Evolutionary conservation across 345 rosid genomes (phyloP).

Genomic region (Brassica carinata): DNA sequence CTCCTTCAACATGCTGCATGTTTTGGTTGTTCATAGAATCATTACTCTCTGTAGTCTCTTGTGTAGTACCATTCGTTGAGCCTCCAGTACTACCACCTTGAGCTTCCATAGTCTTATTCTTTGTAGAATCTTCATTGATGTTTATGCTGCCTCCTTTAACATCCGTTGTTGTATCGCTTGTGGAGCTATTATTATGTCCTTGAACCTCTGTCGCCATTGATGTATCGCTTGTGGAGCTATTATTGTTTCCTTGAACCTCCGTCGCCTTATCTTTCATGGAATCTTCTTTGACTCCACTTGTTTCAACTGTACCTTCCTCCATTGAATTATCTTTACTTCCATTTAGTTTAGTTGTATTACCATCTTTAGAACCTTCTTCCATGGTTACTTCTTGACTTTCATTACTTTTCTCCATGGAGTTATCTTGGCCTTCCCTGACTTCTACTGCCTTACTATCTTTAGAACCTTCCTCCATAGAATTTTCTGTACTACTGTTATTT

Average conservation of each 20-base stretch:
- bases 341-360: neutral
- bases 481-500: neutral
- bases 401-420: neutral
- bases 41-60: neutral
- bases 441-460: neutral
- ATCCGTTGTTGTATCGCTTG: neutral
- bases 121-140: neutral
- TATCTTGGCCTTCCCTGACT: neutral
- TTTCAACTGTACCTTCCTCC: neutral
- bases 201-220: neutral
- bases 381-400: neutral
- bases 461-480: neutral
- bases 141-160: neutral
- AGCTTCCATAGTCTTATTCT: constrained; percentile 8
- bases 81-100: constrained; percentile 5
- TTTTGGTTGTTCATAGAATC: constrained; percentile 3
- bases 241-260: neutral
- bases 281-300: neutral
- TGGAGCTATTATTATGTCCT: neutral
- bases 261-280: neutral
- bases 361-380: neutral
- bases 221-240: neutral
- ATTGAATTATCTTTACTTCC: neutral
- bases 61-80: constrained; percentile 1
- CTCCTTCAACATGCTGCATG: neutral